These are phyloP conservation scores for Talaromyces wortmannii DNA, from an alignment of 495 filamentous ascomycete genomes.

Conservation along the genomic window DNA sequence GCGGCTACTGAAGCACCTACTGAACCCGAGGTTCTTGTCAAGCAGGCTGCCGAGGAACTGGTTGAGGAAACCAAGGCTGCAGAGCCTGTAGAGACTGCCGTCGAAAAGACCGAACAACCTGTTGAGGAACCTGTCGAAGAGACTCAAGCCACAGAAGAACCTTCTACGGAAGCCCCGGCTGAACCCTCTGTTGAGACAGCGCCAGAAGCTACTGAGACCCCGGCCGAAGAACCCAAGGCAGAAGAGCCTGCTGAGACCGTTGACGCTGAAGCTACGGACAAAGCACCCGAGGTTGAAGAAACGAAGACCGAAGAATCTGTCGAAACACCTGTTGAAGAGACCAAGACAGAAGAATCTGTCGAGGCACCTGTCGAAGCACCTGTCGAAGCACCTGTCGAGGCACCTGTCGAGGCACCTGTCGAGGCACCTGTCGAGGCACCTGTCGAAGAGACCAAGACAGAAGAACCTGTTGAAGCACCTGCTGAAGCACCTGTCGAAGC, in stretches of 20 bases:
- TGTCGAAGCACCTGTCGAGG: slow-evolving; percentile 6
- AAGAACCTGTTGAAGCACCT: slow-evolving; percentile 4
- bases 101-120: not conserved
- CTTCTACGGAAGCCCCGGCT: slow-evolving; percentile 6
- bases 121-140: slow-evolving; percentile 2
- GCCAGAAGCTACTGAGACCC: slow-evolving; percentile 3
- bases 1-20: not conserved
- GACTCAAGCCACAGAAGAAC: slow-evolving; percentile 8
- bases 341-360: slow-evolving; percentile 11
- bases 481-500: slow-evolving; percentile 3
- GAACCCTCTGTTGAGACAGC: not conserved
- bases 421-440: slow-evolving; percentile 1
- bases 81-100: slow-evolving; percentile 3
- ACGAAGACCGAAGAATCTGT: slow-evolving; percentile 2
- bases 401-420: slow-evolving; percentile 1
- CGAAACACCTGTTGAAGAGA: slow-evolving; percentile 2
- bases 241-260: slow-evolving; percentile 6
- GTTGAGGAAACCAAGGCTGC: slow-evolving; percentile 8
- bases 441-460: slow-evolving; percentile 1
- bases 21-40: not conserved
- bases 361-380: not conserved
- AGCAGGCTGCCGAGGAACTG: slow-evolving; percentile 1
- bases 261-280: slow-evolving; percentile 4
- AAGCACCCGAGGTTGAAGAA: slow-evolving; percentile 8
- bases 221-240: slow-evolving; percentile 2